Evolutionary conservation across 2,329 filamentous ascomycete species (phyloP).

Genomic region (Myriosclerotinia scirpicola): DNA sequence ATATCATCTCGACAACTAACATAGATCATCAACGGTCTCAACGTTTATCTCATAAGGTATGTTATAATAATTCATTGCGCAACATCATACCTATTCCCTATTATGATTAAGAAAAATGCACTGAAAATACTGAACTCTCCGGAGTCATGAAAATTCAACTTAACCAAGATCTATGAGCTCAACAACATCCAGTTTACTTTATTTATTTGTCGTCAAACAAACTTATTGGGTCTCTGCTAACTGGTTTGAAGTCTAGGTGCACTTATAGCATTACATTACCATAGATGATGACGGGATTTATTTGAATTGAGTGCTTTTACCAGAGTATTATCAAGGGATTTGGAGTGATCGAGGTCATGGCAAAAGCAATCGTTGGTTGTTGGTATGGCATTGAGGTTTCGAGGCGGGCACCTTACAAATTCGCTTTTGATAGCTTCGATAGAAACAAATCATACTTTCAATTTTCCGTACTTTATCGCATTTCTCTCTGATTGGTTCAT

Average conservation of each 20-base stretch:
- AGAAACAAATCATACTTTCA: background rate
- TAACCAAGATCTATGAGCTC: conserved; percentile 44
- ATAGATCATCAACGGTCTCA: background rate
- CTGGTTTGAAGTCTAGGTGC: background rate
- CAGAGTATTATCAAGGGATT: background rate
- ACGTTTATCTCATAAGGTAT: background rate
- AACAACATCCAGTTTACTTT: background rate
- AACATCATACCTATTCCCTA: background rate
- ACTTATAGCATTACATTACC: too few relatives aligned
- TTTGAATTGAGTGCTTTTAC: background rate
- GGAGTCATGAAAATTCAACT: conserved; percentile 39
- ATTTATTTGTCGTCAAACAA: background rate
- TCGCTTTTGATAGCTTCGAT: too few relatives aligned
- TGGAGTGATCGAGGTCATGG: too few relatives aligned
- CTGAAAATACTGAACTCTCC: conserved; percentile 43
- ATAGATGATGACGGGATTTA: background rate
- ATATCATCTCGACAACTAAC: background rate
- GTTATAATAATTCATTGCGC: background rate
- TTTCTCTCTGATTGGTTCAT: too few relatives aligned
- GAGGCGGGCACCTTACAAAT: background rate
- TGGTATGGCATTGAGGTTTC: background rate
- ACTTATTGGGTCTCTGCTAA: background rate
- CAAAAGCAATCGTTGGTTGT: background rate
- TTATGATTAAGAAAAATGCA: conserved; percentile 43
- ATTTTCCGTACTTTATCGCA: too few relatives aligned